phyloP scores from a whole-genome alignment of 1,139 yeast species.

The Kodamaea sp. region DNA sequence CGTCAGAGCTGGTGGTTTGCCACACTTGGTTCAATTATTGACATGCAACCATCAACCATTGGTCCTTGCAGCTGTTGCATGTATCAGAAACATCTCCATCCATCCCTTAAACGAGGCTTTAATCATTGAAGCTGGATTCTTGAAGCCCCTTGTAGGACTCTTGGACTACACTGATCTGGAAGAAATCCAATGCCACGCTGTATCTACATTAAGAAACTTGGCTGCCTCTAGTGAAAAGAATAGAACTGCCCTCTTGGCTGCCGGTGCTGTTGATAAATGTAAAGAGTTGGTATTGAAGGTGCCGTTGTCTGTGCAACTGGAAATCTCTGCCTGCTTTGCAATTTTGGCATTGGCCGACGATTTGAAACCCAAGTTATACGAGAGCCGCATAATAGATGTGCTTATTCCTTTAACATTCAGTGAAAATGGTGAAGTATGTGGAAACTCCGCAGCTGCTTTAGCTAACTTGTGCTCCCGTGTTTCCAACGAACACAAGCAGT shows the following conservation, averaged over 20 bases:
- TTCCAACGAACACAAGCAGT: constrained; percentile 65
- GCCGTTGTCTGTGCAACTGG: constrained; percentile 89
- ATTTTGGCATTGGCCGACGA: constrained; percentile 96
- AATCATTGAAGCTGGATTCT: constrained; percentile 93
- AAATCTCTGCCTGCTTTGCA: constrained; percentile 96
- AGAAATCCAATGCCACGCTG: constrained; percentile 97
- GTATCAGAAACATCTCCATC: constrained; percentile 93
- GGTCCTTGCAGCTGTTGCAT: constrained; percentile 95
- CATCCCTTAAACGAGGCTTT: constrained; percentile 95
- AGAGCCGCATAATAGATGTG: constrained; percentile 83
- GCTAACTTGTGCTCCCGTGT: constrained; percentile 94
- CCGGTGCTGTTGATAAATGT: constrained; percentile 95
- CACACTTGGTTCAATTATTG: constrained; percentile 82
- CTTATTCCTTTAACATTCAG: constrained; percentile 89
- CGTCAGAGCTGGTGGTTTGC: constrained; percentile 93
- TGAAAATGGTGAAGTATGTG: constrained; percentile 92
- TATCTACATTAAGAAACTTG: constrained; percentile 88
- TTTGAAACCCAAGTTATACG: constrained; percentile 80
- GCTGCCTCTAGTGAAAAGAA: constrained; percentile 96
- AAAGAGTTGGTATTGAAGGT: constrained; percentile 82
- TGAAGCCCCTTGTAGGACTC: constrained; percentile 82
- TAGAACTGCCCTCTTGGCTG: constrained; percentile 86
- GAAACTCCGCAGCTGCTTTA: constrained; percentile 97
- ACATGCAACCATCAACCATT: constrained; percentile 91
- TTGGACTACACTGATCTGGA: constrained; percentile 86